Evolutionary conservation across 1,139 yeast species (phyloP), one percentile per base, ranked within the genome.

Genomic region (Diutina ranongensis): DNA sequence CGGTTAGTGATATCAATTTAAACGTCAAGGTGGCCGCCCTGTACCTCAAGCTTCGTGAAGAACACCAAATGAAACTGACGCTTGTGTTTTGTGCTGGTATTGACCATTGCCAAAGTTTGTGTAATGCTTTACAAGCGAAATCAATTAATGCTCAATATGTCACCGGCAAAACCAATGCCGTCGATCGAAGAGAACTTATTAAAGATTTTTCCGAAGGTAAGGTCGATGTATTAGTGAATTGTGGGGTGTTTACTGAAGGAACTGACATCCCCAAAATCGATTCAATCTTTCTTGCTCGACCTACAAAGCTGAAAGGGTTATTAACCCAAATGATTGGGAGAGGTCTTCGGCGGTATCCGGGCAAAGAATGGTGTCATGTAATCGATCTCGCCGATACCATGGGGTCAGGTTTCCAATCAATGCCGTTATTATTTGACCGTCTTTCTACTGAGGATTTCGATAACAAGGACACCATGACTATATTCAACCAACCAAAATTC

Each of bases 241-340:
- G 95, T 56, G 87, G 83, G 21, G 87, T 89, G 2, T 83, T 89
- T 54, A 89, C 96, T 0, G 98, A 92, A 60, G 98, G 98, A 0
- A 87, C 97, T 0, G 97, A 89, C 62, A 81, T 89, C 20, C 97
- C 97, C 2, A 81, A 82, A 51, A 83, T 89, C 48, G 97, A 89
- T 57, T 81, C 88, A 25, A 65, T 89, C 8, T 67, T 89, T 44
- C 63, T 89, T 32, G 84, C 87, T 3, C 65, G 97, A 38, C 97
- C 97, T 1, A 85, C 97, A 0, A 72, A 72, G 49, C 87, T 97
- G 1, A 64, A 79, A 32, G 76, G 84, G 0, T 63, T 88, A 44
- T 61, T 87, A 44, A 73, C 80, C 16, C 98, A 89, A 58, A 89
- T 89, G 96, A 74, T 89, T 22, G 98, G 98, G 1, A 70, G 97